Percentiles rank a stretch among this genome's conserved stretches.
Evolutionary conservation across 2,329 filamentous ascomycete species (phyloP).

Genomic region (Falciphora oryzae): DNA sequence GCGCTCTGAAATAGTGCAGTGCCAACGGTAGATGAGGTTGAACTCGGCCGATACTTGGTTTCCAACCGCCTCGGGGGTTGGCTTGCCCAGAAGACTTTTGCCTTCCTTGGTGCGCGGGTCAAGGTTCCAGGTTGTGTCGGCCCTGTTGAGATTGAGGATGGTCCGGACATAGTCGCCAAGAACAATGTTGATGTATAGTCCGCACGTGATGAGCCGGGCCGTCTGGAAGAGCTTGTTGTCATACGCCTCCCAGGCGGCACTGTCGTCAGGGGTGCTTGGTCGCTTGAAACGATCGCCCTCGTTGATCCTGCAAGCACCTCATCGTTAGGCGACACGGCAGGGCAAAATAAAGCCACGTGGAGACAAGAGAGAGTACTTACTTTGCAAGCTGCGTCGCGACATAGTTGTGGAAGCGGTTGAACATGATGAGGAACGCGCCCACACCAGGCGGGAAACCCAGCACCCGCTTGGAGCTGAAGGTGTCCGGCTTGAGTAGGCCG

Average conservation of each 20-base stretch:
- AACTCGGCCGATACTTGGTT: slow-evolving; percentile 48
- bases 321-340: background rate
- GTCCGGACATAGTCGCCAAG: slow-evolving; percentile 34
- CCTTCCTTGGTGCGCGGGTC: slow-evolving; percentile 24
- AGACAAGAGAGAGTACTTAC: background rate
- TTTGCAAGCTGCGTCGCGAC: slow-evolving; percentile 30
- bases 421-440: slow-evolving; percentile 62
- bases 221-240: slow-evolving; percentile 36
- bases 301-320: slow-evolving; percentile 50
- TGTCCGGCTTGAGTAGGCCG: slow-evolving; percentile 66
- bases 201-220: slow-evolving; percentile 41
- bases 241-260: slow-evolving; percentile 27
- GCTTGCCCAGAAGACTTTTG: slow-evolving; percentile 19
- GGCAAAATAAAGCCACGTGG: background rate
- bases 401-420: slow-evolving; percentile 66
- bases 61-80: slow-evolving; percentile 34
- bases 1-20: slow-evolving; percentile 34
- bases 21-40: slow-evolving; percentile 47
- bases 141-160: slow-evolving; percentile 32
- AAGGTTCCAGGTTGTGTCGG: slow-evolving; percentile 23
- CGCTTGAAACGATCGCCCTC: slow-evolving; percentile 53
- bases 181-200: slow-evolving; percentile 48
- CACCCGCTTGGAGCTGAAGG: slow-evolving; percentile 60
- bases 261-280: slow-evolving; percentile 30
- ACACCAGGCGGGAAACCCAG: slow-evolving; percentile 64